These are phyloP conservation scores for Pythium utonaiense DNA, from an alignment of 352 stramenopile species.

Conservation along the genomic window DNA sequence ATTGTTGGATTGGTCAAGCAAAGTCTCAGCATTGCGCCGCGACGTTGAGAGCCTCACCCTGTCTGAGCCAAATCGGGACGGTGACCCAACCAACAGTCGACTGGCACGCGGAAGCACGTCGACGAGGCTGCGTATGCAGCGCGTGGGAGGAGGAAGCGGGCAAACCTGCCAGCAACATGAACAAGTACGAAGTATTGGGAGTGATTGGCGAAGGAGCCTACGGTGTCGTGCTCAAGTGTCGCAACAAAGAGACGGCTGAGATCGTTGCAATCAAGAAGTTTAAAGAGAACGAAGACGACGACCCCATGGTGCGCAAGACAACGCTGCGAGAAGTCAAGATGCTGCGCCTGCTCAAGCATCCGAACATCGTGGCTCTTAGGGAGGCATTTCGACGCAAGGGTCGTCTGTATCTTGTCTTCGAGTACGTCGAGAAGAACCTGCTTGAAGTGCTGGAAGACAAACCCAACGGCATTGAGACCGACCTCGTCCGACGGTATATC, in stretches of 20 bases:
- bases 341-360: slow-evolving; percentile 96
- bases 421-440: slow-evolving; percentile 97
- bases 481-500: slow-evolving; percentile 97
- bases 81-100: background rate
- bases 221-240: slow-evolving; percentile 91
- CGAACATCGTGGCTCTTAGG: slow-evolving; percentile 97
- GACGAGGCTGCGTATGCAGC: slow-evolving; percentile 12
- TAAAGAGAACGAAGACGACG: slow-evolving; percentile 90
- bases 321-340: slow-evolving; percentile 97
- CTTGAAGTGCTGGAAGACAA: slow-evolving; percentile 94
- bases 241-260: slow-evolving; percentile 95
- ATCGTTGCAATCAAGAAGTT: slow-evolving; percentile 99
- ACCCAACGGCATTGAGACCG: slow-evolving; percentile 78
- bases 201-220: slow-evolving; percentile 94
- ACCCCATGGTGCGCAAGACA: slow-evolving; percentile 92
- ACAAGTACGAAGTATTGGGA: slow-evolving; percentile 94
- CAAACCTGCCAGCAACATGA: slow-evolving; percentile 53
- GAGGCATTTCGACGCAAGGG: slow-evolving; percentile 98
- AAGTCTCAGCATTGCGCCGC: no score
- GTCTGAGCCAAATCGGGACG: slow-evolving; percentile 16
- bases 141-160: background rate
- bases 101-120: background rate
- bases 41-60: background rate
- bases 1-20: background rate
- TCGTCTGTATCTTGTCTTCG: slow-evolving; percentile 96